Evolutionary conservation across 2,329 filamentous ascomycete genomes (phyloP), one percentile per base, ranked within the genome.

Genomic region (Alternaria sp.): DNA sequence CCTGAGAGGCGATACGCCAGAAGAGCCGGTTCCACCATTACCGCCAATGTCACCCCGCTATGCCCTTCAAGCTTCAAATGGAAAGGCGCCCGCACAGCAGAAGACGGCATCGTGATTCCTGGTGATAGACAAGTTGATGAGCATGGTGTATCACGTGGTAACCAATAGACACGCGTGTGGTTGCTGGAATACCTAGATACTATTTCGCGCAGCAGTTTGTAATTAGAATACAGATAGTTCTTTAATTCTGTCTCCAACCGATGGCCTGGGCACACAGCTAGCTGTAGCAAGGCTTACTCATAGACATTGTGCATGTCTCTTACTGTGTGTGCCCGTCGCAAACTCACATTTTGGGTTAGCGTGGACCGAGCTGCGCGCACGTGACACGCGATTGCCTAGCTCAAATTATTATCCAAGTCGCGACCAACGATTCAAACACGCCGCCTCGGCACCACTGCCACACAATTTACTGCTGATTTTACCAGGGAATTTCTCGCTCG

Each of bases 21-120:
- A 54, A 28, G 66, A 66, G 0, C 50, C 59, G 32, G 70, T 69
- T 21, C 73, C 75, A n/a, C 74, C 74, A 12, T 51, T 74, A 36
- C 73, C 75, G 7, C 71, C 68, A 40, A 68, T 73, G 17, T 72
- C 73, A 21, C 70, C 67, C 15, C 62, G 51, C 17, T 43, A 57
- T 50, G 67, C 67, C 19, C 28, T 69, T 3, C 57, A 67, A 12
- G 57, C 61, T 17, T 46, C 63, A 3, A 74, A 72, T 19, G 72
- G 70, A 3, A 73, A 72, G 30, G 56, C 63, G 15, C 50, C 67
- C 1, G 32, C 52, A 17, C 47, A 52, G 15, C 12, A 44, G 21
- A 44, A 50, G 15, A 19, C 26, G n/a, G 26, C 21, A 9, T 32
- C 32, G 23, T 58, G 8, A 58, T 12, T 15, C 4, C n/a, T 10